Evolutionary conservation across 2,329 filamentous ascomycete species (phyloP), one percentile per base, ranked within the genome.

Genomic region (Nannizzia gypsea): DNA sequence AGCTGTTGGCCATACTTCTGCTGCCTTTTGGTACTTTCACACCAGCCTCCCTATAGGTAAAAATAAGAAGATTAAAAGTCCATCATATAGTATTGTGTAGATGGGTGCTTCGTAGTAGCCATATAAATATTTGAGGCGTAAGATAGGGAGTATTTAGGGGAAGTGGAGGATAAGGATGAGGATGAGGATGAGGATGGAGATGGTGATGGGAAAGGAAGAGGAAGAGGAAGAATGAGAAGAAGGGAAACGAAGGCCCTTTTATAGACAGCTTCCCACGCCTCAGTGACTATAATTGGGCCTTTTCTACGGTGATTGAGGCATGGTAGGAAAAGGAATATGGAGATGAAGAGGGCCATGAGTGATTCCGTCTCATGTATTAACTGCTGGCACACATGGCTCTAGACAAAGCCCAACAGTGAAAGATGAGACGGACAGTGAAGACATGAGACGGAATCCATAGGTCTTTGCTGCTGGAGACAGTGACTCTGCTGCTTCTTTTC

Each of bases 341-440:
- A 11, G 31, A 11, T 36, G 9, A 13, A 11, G 31, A 11, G 9
- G 31, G 9, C 2, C 9, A 20, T 34, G 26, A 55, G 34, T 55
- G 52, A 34, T 34, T 17, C 15, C 52, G 52, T 55, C 52, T 55
- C 28, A 55, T 34, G 52, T 34, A 55, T 55, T 55, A 55, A 55
- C 52, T 55, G 52, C 9, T 15, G 26, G 52, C n/a, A 38, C 34
- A 8, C 15, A 55, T 20, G 17, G 34, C 52, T 17, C 26, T 28
- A 20, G 11, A 24, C 20, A 15, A 20, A 34, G 52, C 11, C n/a
- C 2, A 36, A 20, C 34, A 38, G 52, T 55, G 52, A 55, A 55
- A 55, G 15, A 55, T 22, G 17, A 20, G 34, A 55, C 52, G 28
- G 34, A 36, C 8, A 55, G 52, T 55, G 26, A 55, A 28, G 22